Evolutionary conservation across 1,139 yeast genomes (phyloP).

Genomic region (Diutina neorugosa): DNA sequence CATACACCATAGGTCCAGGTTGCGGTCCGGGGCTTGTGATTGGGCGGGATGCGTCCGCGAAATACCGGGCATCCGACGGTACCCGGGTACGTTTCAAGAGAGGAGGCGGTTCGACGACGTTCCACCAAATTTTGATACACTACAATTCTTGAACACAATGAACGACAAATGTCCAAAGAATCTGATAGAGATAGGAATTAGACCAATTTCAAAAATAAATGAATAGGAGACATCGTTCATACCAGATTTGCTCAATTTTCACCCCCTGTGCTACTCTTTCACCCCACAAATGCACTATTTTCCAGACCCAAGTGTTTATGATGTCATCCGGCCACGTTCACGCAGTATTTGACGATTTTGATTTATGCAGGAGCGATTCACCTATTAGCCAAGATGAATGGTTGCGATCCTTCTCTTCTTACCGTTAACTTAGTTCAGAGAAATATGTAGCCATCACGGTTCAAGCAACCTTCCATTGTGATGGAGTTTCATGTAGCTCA

Average conservation of each 20-base stretch:
- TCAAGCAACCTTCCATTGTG: no score
- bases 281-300: not conserved
- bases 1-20: not conserved
- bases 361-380: not conserved
- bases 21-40: not conserved
- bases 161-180: no score
- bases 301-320: not conserved
- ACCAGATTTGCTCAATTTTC: not conserved
- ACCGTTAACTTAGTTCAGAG: no score
- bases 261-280: not conserved
- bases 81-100: not conserved
- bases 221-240: no score
- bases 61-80: not conserved
- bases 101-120: not conserved
- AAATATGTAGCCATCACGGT: no score
- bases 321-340: not conserved
- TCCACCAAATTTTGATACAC: not conserved
- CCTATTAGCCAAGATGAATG: no score
- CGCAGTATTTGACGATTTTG: not conserved
- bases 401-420: no score
- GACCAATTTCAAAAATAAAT: no score
- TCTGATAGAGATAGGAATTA: no score
- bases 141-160: no score
- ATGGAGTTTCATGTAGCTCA: no score
- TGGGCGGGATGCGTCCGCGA: not conserved